These are phyloP conservation scores for Pseudocercospora musae DNA, from an alignment of 2,329 filamentous ascomycete genomes.

Conservation along the genomic window DNA sequence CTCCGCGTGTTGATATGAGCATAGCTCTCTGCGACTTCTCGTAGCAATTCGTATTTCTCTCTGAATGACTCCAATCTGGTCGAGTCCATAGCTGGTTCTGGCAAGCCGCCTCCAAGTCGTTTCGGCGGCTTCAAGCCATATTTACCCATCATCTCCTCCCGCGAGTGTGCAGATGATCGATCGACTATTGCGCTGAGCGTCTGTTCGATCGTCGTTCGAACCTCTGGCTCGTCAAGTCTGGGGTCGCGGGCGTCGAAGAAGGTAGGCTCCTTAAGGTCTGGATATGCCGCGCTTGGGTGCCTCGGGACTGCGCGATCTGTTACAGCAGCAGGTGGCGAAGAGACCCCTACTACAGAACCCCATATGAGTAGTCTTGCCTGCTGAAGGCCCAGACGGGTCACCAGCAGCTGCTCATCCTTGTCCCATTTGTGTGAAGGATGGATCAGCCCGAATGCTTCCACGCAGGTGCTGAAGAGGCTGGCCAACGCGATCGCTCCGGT, in stretches of 20 bases:
- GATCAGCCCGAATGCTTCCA: slow-evolving; percentile 48
- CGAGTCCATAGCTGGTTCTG: slow-evolving; percentile 43
- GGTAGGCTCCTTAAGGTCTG: slow-evolving; percentile 44
- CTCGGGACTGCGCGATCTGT: slow-evolving; percentile 45
- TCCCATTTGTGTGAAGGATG: slow-evolving; percentile 43
- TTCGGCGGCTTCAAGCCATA: slow-evolving; percentile 47
- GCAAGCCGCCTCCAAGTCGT: slow-evolving; percentile 34
- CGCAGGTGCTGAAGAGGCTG: slow-evolving; percentile 46
- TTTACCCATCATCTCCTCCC: slow-evolving; percentile 45
- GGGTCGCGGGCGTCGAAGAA: slow-evolving; percentile 45
- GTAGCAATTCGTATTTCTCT: slow-evolving; percentile 43
- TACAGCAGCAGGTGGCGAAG: slow-evolving; percentile 42
- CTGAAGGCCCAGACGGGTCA: slow-evolving; percentile 45
- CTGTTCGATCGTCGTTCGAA: slow-evolving; percentile 39
- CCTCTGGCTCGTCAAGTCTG: slow-evolving; percentile 40
- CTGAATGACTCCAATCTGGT: slow-evolving; percentile 46
- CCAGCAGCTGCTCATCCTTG: slow-evolving; percentile 43
- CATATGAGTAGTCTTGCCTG: slow-evolving; percentile 49
- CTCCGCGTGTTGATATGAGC: slow-evolving; percentile 33
- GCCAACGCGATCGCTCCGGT: slow-evolving; percentile 43
- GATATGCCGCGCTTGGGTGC: slow-evolving; percentile 44
- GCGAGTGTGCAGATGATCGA: slow-evolving; percentile 35
- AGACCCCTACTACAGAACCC: slow-evolving; percentile 47
- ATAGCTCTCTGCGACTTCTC: slow-evolving; percentile 38
- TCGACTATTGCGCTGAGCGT: slow-evolving; percentile 47